Percentiles rank a stretch among this genome's conserved stretches.
These are phyloP conservation scores for Nigrograna mackinnonii DNA, from an alignment of 2,329 filamentous ascomycete genomes.

Conservation along the genomic window DNA sequence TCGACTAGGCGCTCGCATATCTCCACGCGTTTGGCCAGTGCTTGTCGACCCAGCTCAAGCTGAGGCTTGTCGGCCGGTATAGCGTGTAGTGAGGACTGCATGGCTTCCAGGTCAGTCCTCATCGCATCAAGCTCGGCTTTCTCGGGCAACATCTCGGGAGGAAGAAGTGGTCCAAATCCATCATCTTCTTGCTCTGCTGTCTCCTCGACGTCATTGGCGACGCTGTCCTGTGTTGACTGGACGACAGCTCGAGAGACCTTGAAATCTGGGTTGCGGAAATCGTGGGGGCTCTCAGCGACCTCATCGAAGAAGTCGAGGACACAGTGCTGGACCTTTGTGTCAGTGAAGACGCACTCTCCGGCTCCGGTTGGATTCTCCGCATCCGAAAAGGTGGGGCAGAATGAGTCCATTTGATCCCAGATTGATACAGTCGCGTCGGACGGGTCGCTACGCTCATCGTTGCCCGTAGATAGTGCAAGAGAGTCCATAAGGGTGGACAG, in stretches of 20 bases:
- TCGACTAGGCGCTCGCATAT: slow-evolving; percentile 18
- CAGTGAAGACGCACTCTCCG: slow-evolving; percentile 63
- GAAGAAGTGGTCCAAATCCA: slow-evolving; percentile 1
- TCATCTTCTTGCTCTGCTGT: neutral
- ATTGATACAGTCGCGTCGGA: neutral
- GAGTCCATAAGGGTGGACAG: neutral
- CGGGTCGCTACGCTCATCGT: neutral
- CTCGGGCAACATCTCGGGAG: slow-evolving; percentile 21
- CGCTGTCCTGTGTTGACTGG: slow-evolving; percentile 10
- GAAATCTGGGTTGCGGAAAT: slow-evolving; percentile 34
- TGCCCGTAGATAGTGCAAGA: neutral
- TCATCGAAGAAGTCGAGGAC: slow-evolving; percentile 66
- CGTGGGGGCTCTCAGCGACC: slow-evolving; percentile 52
- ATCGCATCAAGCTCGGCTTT: slow-evolving; percentile 6
- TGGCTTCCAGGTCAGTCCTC: slow-evolving; percentile 16
- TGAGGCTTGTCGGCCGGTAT: slow-evolving; percentile 17
- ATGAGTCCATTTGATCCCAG: slow-evolving; percentile 29
- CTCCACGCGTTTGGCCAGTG: slow-evolving; percentile 21
- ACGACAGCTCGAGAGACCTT: slow-evolving; percentile 16
- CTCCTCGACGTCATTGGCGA: slow-evolving; percentile 1
- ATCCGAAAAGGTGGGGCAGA: slow-evolving; percentile 62
- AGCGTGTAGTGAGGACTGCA: slow-evolving; percentile 21
- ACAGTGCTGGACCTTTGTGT: slow-evolving; percentile 53
- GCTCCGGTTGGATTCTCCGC: slow-evolving; percentile 63
- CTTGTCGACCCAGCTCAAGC: slow-evolving; percentile 18